phyloP scores from a whole-genome alignment of 768 basidiomycete species.

The Terana coerulea region DNA sequence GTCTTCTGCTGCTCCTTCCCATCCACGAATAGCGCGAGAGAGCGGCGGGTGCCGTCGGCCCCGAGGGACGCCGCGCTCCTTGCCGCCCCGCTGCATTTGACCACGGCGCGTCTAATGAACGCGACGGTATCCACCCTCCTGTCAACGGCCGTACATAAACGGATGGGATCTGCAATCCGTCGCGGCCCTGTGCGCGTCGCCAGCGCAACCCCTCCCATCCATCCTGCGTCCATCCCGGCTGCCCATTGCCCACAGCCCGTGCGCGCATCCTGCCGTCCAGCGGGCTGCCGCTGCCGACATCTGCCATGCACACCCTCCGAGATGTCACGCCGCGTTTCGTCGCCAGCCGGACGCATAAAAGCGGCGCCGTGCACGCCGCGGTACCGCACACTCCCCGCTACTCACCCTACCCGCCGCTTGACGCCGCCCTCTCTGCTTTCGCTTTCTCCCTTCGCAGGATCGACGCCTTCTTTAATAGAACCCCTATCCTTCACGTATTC shows the following conservation, averaged over 20 bases:
- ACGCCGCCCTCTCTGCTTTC: no score
- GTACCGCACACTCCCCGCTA: no score
- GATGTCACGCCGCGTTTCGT: neutral
- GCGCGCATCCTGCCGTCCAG: no score
- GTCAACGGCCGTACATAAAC: neutral
- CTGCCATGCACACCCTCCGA: neutral
- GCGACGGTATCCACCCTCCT: neutral
- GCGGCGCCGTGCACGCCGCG: no score
- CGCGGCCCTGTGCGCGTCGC: neutral
- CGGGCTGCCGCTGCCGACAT: neutral
- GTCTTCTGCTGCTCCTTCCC: neutral
- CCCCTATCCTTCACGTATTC: neutral
- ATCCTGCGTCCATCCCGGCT: no score
- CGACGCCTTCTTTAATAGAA: neutral
- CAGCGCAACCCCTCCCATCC: neutral
- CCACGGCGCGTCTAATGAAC: neutral
- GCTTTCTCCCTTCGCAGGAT: neutral
- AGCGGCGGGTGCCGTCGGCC: neutral
- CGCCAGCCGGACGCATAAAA: neutral
- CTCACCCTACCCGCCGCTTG: no score
- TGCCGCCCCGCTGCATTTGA: neutral
- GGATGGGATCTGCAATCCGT: neutral
- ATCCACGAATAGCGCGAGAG: neutral
- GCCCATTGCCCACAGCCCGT: no score
- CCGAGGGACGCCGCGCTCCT: neutral